Base-by-base conservation (phyloP, 495 filamentous ascomycete species). In the Neurospora africana region DNA sequence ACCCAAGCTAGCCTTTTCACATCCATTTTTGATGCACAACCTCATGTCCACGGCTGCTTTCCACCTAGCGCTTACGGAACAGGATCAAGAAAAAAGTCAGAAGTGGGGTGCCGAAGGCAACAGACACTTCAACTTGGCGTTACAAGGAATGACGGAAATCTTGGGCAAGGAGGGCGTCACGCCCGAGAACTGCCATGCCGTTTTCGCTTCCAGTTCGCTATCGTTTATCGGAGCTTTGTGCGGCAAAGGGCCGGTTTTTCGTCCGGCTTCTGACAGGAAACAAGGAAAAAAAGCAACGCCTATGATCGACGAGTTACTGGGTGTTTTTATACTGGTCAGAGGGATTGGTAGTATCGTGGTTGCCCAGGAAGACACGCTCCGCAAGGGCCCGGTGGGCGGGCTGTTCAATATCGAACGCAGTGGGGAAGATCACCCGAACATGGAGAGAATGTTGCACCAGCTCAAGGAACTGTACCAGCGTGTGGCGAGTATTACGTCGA, bases 11-110 rank as follows among this genome's bases (percentile, higher is more conserved):
- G 75, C 75, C 15, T 77, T 79, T 41, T 11, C 23, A 19, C 73
- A 79, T 71, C 19, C 69, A 33, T 80, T 78, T 69, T 71, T 80
- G 8, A 72, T 78, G 3, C 79, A 80, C 69, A 75, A 77, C 67
- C 71, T 80, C 36, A 72, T 80, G 15, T 75, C 79, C 36, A 72
- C 73, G 8, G 39, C 78, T 0, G 75, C 79, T 39, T 76, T 75
- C 40, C 75, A 80, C 71, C 75, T 77, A 13, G 79, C 76, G 36
- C 71, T 74, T 36, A 58, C 47, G 47, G 47, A 58, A 27, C 74
- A 78, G 8, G 38, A 74, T 8, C 74, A 73, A 0, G 41, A 72
- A 5, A 69, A 73, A 4, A 53, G 73, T 13, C n/a, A 69, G 6
- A 68, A 72, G 6, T 76, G 74, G 36, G 35, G 68, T 4, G 41